These are phyloP conservation scores for Wickerhamiella australiensis DNA, from an alignment of 805 yeast species.

Conservation along the genomic window DNA sequence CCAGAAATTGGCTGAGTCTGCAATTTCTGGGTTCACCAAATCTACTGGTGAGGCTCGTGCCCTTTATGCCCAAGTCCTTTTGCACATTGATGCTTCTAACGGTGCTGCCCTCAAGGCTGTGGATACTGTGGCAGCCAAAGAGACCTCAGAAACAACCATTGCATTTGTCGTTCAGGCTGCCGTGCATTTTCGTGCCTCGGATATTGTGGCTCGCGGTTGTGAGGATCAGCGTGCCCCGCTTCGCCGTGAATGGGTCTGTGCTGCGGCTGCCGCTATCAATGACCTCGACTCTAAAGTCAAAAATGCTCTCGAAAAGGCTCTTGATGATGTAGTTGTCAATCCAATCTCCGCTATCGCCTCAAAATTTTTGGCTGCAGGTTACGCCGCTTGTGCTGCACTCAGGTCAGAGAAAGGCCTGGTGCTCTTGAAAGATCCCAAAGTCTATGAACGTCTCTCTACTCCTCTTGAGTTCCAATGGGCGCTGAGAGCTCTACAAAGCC, in stretches of 20 bases:
- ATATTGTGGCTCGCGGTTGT: slow-evolving; percentile 44
- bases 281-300: slow-evolving; percentile 22
- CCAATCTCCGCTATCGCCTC: slow-evolving; percentile 16
- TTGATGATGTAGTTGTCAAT: slow-evolving; percentile 16
- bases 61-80: slow-evolving; percentile 37
- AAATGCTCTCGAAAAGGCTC: slow-evolving; percentile 14
- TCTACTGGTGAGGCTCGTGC: slow-evolving; percentile 55
- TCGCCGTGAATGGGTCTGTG: slow-evolving; percentile 55
- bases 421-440: slow-evolving; percentile 15
- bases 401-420: slow-evolving; percentile 9
- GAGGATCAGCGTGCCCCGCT: slow-evolving; percentile 50
- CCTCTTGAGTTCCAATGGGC: slow-evolving; percentile 15
- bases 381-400: slow-evolving; percentile 33
- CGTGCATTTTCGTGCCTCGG: slow-evolving; percentile 21
- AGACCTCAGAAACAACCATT: slow-evolving; percentile 59
- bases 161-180: slow-evolving; percentile 39
- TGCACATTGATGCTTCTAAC: slow-evolving; percentile 14
- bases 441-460: slow-evolving; percentile 16
- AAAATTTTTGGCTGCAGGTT: slow-evolving; percentile 39
- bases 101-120: slow-evolving; percentile 30
- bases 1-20: slow-evolving; percentile 23
- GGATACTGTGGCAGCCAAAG: slow-evolving; percentile 49
- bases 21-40: slow-evolving; percentile 46
- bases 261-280: slow-evolving; percentile 30
- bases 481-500: slow-evolving; percentile 11